A percentile compares a stretch with the other conserved stretches of the same genome.
These are phyloP conservation scores for Termitomyces sp. DNA, from an alignment of 768 basidiomycete genomes.

Conservation along the genomic window DNA sequence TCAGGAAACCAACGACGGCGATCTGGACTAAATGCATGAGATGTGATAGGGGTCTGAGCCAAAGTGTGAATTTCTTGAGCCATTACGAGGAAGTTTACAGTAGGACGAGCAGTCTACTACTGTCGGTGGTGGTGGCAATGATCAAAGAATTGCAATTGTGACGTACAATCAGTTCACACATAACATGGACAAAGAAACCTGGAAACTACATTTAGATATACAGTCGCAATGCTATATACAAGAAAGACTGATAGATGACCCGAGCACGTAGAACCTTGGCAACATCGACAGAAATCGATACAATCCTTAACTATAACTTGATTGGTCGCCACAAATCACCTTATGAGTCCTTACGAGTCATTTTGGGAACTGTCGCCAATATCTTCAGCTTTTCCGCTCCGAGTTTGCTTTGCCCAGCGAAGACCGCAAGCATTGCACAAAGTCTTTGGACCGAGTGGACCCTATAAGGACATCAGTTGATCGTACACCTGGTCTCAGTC, in stretches of 20 bases:
- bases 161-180: not conserved
- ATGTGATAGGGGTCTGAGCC: slow-evolving; percentile 79
- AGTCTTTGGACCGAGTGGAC: slow-evolving; percentile 94
- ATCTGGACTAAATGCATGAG: slow-evolving; percentile 88
- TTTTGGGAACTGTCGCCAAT: slow-evolving; percentile 12
- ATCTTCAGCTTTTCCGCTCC: slow-evolving; percentile 29
- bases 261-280: not conserved
- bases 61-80: slow-evolving; percentile 73
- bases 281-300: not conserved
- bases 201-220: not conserved
- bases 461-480: slow-evolving; percentile 35
- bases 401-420: slow-evolving; percentile 78
- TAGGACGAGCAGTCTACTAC: slow-evolving; percentile 90
- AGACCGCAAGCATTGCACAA: slow-evolving; percentile 95
- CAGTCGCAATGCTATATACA: not conserved
- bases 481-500: not conserved
- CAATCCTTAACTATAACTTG: not conserved
- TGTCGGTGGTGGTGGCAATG: slow-evolving; percentile 23
- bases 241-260: not conserved
- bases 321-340: not conserved
- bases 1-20: slow-evolving; percentile 60
- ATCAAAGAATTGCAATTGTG: not conserved
- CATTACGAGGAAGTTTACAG: slow-evolving; percentile 33
- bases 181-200: not conserved
- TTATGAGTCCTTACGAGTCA: not conserved